Base-by-base conservation (phyloP, 176 grass and related monocot species). In the Otatea glauca region DNA sequence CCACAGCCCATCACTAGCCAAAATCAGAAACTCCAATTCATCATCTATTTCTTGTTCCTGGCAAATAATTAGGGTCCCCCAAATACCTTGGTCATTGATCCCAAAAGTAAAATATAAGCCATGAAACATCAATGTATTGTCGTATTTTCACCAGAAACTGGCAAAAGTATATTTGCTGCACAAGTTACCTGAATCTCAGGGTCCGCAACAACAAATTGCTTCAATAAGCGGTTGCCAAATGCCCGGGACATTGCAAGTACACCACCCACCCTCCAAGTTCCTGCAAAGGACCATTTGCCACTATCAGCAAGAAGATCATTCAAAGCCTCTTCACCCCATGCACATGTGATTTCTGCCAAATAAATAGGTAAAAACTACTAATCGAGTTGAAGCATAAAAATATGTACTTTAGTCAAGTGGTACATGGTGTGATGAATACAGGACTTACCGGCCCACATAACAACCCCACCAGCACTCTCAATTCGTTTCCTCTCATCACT, bases 241-340 rank as follows among this genome's bases (percentile, higher is more conserved):
- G 96, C 93, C 54, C 96, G 82, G 50, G 96, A 98, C 96, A 98
- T 98, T 66, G 96, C 96, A 84, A 98, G 87, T 74, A 98, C 93
- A 17, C 96, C 96, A 80, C 93, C 96, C 49, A 98, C 96, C 85
- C 96, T 89, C 96, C 96, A 98, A 20, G 96, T 98, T 80, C 96
- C 96, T 98, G 67, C 23, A 84, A 59, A 84, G 79, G 14, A 3
- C 44, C 38, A 75, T n/a, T 86, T 27, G 25, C 47, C 51, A 73
- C 29, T 55, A 77, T 86, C 21, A 88, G 65, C 63, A 56, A 79
- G 53, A 79, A 84, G 51, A 66, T 76, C 34, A 55, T 72, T 38
- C 12, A 23, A 81, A 64, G 11, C 32, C 5, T 8, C 20, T 9
- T 43, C 1, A 38, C n/a, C 9, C 15, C 44, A 76, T 67, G 60